phyloP scores from a whole-genome alignment of 305 asterid genomes.

The Fraxinus sp. region DNA sequence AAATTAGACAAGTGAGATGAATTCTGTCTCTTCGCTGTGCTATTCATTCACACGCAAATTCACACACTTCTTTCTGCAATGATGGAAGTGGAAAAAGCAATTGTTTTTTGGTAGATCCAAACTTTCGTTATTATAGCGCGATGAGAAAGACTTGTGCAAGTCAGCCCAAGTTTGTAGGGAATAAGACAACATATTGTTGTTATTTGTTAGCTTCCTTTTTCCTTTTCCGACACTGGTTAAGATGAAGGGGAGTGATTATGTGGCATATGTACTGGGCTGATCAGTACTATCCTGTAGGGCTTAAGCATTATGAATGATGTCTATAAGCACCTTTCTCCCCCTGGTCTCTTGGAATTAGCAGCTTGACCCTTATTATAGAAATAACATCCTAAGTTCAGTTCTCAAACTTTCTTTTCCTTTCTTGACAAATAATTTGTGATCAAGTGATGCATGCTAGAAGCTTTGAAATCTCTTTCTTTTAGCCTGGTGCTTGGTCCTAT shows the following conservation, averaged over 20 bases:
- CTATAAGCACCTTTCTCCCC: background rate
- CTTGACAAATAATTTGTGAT: background rate
- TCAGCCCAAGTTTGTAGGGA: background rate
- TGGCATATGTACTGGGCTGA: background rate
- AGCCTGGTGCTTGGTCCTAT: background rate
- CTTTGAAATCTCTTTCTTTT: background rate
- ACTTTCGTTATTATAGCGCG: background rate
- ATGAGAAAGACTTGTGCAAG: background rate
- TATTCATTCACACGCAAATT: slow-evolving; percentile 6
- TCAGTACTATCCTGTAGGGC: background rate
- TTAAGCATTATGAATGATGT: background rate
- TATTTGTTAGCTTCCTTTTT: too few species aligned
- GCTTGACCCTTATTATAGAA: background rate
- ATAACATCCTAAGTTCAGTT: background rate
- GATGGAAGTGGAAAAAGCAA: background rate
- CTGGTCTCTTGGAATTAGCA: background rate
- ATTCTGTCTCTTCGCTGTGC: slow-evolving; percentile 11
- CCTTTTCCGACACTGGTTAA: background rate
- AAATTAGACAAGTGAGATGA: slow-evolving; percentile 80
- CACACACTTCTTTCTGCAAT: background rate
- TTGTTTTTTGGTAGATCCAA: background rate
- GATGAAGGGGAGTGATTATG: background rate
- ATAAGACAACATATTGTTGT: background rate
- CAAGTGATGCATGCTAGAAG: background rate
- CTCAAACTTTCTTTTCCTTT: background rate